Evolutionary conservation across 805 yeast genomes (phyloP), one percentile per base, ranked within the genome.

Genomic region (Teunomyces cretensis): DNA sequence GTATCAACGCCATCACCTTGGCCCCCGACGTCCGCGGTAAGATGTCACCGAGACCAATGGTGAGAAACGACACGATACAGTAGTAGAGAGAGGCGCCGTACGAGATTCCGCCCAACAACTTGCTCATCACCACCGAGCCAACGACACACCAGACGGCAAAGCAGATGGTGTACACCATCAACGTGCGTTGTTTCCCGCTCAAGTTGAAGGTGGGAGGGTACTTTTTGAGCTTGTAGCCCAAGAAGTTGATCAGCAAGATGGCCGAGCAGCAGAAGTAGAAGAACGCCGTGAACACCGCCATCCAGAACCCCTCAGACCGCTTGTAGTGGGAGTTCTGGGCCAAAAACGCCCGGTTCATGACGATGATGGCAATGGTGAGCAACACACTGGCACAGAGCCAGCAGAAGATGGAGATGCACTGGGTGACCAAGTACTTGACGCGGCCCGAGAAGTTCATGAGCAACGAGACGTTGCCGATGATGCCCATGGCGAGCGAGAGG

Each of bases 31-130:
- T 62, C 0, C 46, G 30, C 0, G 96, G 91, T 0, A 75, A 68
- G 28, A 84, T 72, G 54, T 86, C 94, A 31, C 96, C 96, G 13
- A 84, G 69, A 0, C 97, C 97, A 24, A 90, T 77, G 1, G 97
- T 90, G 39, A 87, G 68, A 32, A 85, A 67, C 0, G 95, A 82
- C 1, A 86, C 89, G 9, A 79, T 77, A 54, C 89, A 81, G 60
- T 77, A 88, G 58, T 87, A 89, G 38, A 88, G 59, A 0, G 87
- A 81, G n/a, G 81, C 73, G 0, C 90, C 89, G 58, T 76, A 86
- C 1, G 57, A 45, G 8, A 66, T 30, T 1, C 75, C 68, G 0
- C 44, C 52, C 7, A 68, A 57, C 8, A 80, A 55, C 33, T 69
- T 60, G 1, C 79, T 84, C 59, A 63, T 57, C 1, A 48, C 50